A percentile compares a stretch with the other conserved stretches of the same genome.
These are phyloP conservation scores for Oleoguttula mirabilis DNA, from an alignment of 495 filamentous ascomycete species.

Conservation along the genomic window DNA sequence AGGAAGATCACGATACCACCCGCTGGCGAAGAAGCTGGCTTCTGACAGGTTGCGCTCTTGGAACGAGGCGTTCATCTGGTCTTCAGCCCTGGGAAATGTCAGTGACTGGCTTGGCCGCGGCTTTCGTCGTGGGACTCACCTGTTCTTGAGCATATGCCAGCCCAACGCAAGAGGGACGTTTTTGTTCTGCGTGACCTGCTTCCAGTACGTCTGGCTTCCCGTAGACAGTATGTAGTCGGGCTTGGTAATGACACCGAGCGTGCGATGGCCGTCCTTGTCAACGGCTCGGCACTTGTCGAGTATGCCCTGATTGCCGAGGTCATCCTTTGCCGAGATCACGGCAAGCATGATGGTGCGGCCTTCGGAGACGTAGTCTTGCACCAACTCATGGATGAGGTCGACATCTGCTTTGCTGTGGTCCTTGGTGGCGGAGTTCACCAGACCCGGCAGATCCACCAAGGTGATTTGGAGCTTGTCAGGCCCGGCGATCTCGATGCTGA, in stretches of 20 bases:
- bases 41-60: conserved; percentile 37
- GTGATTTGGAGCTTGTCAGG: conserved; percentile 47
- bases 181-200: conserved; percentile 47
- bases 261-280: conserved; percentile 38
- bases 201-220: conserved; percentile 43
- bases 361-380: conserved; percentile 46
- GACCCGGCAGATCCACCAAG: conserved; percentile 22
- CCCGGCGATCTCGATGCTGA: conserved; percentile 50
- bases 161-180: conserved; percentile 51
- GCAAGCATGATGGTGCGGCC: conserved; percentile 46
- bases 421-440: conserved; percentile 16
- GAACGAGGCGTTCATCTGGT: conserved; percentile 24
- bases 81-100: too few species aligned
- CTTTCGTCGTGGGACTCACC: too few species aligned
- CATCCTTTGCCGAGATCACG: conserved; percentile 42
- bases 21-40: conserved; percentile 29
- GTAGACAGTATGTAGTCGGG: conserved; percentile 38
- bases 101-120: too few species aligned
- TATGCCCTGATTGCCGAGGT: conserved; percentile 40
- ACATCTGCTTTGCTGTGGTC: conserved; percentile 21
- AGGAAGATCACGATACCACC: conserved; percentile 21
- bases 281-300: conserved; percentile 30
- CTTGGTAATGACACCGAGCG: conserved; percentile 50
- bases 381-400: conserved; percentile 39
- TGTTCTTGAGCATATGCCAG: conserved; percentile 59